Evolutionary conservation across 345 rosid species (phyloP).

Genomic region (Salix purpurea): DNA sequence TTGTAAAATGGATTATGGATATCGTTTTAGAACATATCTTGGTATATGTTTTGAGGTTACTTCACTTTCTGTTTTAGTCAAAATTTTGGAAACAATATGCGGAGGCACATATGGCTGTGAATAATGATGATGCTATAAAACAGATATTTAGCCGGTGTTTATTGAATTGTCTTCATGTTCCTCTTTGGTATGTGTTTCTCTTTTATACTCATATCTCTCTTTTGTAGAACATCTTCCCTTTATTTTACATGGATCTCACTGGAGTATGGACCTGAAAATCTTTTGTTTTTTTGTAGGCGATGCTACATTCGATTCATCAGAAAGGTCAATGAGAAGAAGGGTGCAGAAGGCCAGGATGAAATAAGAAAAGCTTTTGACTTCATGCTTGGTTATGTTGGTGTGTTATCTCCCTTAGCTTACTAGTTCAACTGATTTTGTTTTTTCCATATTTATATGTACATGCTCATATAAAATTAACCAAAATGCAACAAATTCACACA

Average conservation of each 20-base stretch:
- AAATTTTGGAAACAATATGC: constrained; percentile 96
- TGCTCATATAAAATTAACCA: not conserved
- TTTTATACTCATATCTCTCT: not conserved
- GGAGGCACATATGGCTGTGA: constrained; percentile 77
- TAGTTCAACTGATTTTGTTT: not conserved
- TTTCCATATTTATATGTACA: not conserved
- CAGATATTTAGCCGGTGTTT: constrained; percentile 92
- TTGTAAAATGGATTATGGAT: not conserved
- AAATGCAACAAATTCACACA: not conserved
- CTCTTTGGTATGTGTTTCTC: constrained; percentile 64
- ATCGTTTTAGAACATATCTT: not conserved
- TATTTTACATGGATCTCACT: too few species aligned
- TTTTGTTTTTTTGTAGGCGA: constrained; percentile 47
- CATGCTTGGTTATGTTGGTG: constrained; percentile 85
- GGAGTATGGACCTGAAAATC: not conserved
- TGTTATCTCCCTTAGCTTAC: constrained; percentile 20
- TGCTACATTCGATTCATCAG: constrained; percentile 90
- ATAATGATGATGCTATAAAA: constrained; percentile 84
- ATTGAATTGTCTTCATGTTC: constrained; percentile 86
- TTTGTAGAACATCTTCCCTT: not conserved
- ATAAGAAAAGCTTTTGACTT: constrained; percentile 87
- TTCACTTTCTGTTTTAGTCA: constrained; percentile 47
- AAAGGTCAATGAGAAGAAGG: constrained; percentile 88
- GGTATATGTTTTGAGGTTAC: not conserved
- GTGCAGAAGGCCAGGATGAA: constrained; percentile 86